Conservation (phyloP, 164 flowering plant genomes). For the Magnolia officinalis region DNA sequence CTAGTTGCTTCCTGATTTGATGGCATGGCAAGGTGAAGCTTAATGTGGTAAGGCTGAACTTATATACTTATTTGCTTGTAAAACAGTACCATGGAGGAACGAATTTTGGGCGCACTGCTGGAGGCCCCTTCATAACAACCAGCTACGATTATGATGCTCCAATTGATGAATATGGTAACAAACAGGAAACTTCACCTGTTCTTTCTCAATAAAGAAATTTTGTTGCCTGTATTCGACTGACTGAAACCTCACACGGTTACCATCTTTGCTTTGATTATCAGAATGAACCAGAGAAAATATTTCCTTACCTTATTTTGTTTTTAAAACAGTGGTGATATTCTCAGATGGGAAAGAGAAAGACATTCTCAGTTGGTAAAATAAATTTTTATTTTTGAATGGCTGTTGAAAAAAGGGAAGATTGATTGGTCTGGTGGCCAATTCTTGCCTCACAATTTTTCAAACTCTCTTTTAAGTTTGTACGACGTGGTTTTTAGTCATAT, state of each 20-base stretch:
- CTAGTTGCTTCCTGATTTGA: not conserved
- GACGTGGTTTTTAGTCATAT: too few relatives aligned
- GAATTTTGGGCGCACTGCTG: constrained; percentile 94
- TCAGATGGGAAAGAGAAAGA: too few relatives aligned
- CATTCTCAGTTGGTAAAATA: not conserved
- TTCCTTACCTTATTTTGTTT: too few relatives aligned
- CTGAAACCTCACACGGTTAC: not conserved
- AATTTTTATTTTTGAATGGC: not conserved
- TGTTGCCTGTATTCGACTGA: not conserved
- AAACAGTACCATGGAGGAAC: constrained; percentile 96
- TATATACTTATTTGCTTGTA: constrained; percentile 9
- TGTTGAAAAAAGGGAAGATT: not conserved
- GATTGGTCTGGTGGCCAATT: not conserved
- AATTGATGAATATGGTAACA: constrained; percentile 93
- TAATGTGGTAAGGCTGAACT: not conserved
- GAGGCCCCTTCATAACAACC: constrained; percentile 94
- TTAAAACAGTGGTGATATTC: too few relatives aligned
- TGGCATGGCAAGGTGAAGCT: not conserved
- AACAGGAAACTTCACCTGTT: not conserved
- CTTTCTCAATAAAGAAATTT: not conserved
- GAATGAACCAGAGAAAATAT: not conserved
- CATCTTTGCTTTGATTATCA: not conserved
- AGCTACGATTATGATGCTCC: constrained; percentile 99
- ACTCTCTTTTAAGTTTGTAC: not conserved
- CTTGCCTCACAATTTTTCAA: not conserved